Base-by-base conservation (phyloP, 306 rosid genomes). In the Gynostemma pentaphyllum region DNA sequence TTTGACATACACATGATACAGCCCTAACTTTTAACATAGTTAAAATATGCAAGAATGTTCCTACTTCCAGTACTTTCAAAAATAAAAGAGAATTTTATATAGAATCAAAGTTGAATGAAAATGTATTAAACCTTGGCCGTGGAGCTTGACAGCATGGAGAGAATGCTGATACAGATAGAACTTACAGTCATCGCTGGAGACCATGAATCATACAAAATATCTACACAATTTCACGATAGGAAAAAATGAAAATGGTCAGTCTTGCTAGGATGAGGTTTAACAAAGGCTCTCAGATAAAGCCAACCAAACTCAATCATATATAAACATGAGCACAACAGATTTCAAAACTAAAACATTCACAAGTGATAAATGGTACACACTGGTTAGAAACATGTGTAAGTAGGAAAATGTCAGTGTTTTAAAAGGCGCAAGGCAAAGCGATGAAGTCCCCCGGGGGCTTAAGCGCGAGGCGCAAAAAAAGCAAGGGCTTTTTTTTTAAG, bases 121-220 rank as follows among this genome's bases (percentile, higher is more conserved):
- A 59, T 29, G 71, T 44, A 69, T 62, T 83, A 26, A 29, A 94
- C 99, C 99, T 94, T 94, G 19, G 67, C 82, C 6, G 99, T 75
- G 18, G 99, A 89, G 89, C 99, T 94, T 60, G 99, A 94, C 65
- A 94, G 94, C 99, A 94, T 94, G 53, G 99, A 94, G 76, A 94
- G 95, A 74, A 94, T 94, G 87, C 99, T 94, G 75, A 94, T 89
- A 78, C 99, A 89, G 82, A 94, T 89, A 32, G 99, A 94, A 79
- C 99, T 89, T 69, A 94, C 99, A 55, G 99, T 94, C 99, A 94
- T 94, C 24, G 99, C 99, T 32, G 99, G 99, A 71, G 99, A 94
- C 99, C 99, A 94, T 16, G 99, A 94, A 83, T 94, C 99, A 14
- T 94, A 94, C 79, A 94, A 75, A 82, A 94, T 94, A 79, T 94